phyloP scores from a whole-genome alignment of 2,329 filamentous ascomycete genomes.

The Clarireedia sp. region DNA sequence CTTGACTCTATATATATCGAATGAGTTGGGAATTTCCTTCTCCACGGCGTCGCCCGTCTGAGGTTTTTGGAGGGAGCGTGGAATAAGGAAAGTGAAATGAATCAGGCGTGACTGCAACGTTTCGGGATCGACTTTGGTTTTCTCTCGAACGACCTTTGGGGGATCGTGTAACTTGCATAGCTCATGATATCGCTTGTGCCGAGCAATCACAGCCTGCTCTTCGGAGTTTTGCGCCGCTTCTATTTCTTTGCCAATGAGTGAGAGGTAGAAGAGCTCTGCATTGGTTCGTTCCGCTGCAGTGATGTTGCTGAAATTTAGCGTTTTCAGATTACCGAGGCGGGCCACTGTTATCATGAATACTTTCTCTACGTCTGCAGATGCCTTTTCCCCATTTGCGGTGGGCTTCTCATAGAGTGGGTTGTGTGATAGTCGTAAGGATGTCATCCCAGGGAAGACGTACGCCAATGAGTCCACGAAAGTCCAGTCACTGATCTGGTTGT shows the following conservation, averaged over 20 bases:
- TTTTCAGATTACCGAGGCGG: conserved; percentile 58
- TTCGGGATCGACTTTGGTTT: conserved; percentile 57
- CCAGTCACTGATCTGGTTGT: conserved; percentile 65
- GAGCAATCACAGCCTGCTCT: conserved; percentile 46
- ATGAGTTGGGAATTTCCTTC: conserved; percentile 59
- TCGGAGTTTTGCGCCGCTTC: conserved; percentile 46
- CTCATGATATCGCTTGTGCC: conserved; percentile 64
- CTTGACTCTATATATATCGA: conserved; percentile 75
- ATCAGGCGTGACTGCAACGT: conserved; percentile 75
- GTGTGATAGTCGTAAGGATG: conserved; percentile 68
- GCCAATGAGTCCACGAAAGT: conserved; percentile 63
- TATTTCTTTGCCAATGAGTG: conserved; percentile 70
- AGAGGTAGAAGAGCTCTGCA: conserved; percentile 89
- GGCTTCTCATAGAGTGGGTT: conserved; percentile 66
- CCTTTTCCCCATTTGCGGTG: conserved; percentile 27
- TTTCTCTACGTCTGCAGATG: conserved; percentile 57
- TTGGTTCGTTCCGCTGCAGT: conserved; percentile 69
- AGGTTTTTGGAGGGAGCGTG: conserved; percentile 12
- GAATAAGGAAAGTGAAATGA: conserved; percentile 46
- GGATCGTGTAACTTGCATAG: conserved; percentile 73
- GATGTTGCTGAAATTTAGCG: conserved; percentile 68
- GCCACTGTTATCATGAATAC: conserved; percentile 84
- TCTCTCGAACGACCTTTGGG: conserved; percentile 42
- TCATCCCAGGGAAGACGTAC: conserved; percentile 62
- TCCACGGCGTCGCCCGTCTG: conserved; percentile 16